Base-by-base conservation (phyloP, 1,139 yeast genomes). In the Saccharomyces hybrid region DNA sequence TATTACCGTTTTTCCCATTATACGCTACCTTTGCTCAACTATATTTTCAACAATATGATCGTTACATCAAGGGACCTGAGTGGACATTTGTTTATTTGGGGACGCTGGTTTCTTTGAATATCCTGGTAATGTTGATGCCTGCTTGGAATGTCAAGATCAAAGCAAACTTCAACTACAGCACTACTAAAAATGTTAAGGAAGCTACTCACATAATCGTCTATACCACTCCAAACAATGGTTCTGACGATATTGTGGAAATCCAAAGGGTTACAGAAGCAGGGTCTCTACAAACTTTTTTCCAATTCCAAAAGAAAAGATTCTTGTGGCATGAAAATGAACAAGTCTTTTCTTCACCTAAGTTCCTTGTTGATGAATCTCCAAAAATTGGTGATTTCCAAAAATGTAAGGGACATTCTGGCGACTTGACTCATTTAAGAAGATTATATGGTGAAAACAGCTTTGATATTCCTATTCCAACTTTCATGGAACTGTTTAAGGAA, bases 391-490 rank as follows among this genome's bases (percentile, higher is more conserved):
- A 73, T 16, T 82, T 86, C 68, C 95, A 88, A 69, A 59, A 69
- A 5, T 69, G 82, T 14, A 79, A 73, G 56, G 99, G 99, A 48
- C 74, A 87, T 57, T 58, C 73, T 16, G 85, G 84, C 27, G 83
- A 82, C 64, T 71, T 87, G 62, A 79, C 79, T 27, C 79, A 78
- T 54, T 67, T 77, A 47, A 72, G 70, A 53, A 80, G 91, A 66
- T 75, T 80, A 57, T 93, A 87, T 66, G 99, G 99, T 52, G 77
- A 78, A 61, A 93, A 93, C 74, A 80, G 80, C 63, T 93, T 93
- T 68, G 99, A 93, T 68, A 93, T 93, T 61, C 99, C 99, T 42
- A 81, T 95, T 54, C 99, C 99, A 51, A 83, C 96, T 1, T 91
- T 93, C 66, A 62, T 80, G 59, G 99, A 93, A 71, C 78, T 93